Percentiles rank a stretch among this genome's conserved stretches.
phyloP scores from a whole-genome alignment of 73 alveolate species.

The Breviolum minutum region DNA sequence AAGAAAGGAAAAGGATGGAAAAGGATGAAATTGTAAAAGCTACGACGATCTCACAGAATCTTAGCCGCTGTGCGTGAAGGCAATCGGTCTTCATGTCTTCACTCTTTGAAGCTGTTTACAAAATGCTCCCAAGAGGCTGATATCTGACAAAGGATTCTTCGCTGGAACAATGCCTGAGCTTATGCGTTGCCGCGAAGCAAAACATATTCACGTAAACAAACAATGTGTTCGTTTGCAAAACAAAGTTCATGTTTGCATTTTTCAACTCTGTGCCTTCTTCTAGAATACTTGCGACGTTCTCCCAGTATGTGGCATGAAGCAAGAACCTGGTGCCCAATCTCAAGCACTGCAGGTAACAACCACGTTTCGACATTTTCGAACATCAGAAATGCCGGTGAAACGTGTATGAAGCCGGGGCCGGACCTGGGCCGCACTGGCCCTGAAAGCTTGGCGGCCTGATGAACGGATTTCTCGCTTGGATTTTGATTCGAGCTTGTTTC shows the following conservation, averaged over 20 bases:
- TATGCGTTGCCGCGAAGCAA: background rate
- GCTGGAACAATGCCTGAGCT: slow-evolving; percentile 75
- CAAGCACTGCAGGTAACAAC: background rate
- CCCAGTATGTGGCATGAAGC: slow-evolving; percentile 90
- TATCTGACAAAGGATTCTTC: slow-evolving; percentile 45
- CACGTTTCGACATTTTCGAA: too few relatives aligned
- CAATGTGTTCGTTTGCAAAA: background rate
- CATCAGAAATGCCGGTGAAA: too few relatives aligned
- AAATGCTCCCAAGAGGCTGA: slow-evolving; percentile 51
- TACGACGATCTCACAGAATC: too few relatives aligned
- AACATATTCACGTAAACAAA: background rate
- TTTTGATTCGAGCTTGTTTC: too few relatives aligned
- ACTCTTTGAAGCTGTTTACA: background rate
- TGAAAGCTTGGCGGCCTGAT: too few relatives aligned
- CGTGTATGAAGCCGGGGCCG: too few relatives aligned
- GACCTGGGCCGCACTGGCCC: too few relatives aligned
- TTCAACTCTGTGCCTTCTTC: slow-evolving; percentile 3
- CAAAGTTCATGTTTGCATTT: background rate
- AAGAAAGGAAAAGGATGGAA: too few relatives aligned
- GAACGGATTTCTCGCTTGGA: too few relatives aligned
- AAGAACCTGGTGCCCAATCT: slow-evolving; percentile 7
- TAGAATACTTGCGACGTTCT: slow-evolving; percentile 72
- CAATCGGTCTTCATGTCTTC: too few relatives aligned
- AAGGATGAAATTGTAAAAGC: too few relatives aligned
- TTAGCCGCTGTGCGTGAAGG: too few relatives aligned